Base-by-base conservation (phyloP, 768 basidiomycete species). In the Tylopilus felleus region DNA sequence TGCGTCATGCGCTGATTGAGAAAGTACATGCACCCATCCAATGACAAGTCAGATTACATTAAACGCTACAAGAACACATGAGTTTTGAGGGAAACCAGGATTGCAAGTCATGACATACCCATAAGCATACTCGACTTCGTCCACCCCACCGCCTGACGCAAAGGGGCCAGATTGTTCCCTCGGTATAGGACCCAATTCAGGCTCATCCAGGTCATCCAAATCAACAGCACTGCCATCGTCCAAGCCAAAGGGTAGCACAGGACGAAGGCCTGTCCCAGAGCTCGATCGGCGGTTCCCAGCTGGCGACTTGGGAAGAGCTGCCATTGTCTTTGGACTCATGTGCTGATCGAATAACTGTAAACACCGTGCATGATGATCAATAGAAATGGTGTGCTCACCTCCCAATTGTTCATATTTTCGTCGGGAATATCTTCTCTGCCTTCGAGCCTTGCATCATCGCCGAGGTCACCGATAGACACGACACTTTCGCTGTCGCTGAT, bases 401-500 rank as follows among this genome's bases (percentile, higher is more conserved):
- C 95, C 95, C 95, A 98, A 61, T 94, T 92, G 64, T 95, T 98
- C 59, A 88, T 71, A 63, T 94, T 94, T 72, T 90, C 88, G 66
- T 93, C 86, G 17, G 75, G 74, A 33, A 72, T 71, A 56, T 86
- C 84, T 53, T 85, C 84, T 52, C 81, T 75, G 41, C 78, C 78
- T 60, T 85, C 82, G 54, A 93, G 70, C 48, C 89, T 77, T 52
- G 82, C 74, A 58, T 90, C 91, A 60, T 93, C 86, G 28, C 88
- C 87, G 49, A 98, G 75, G 65, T 98, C 90, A 50, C 90, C 90
- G 53, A 98, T 93, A 19, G 88, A 85, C 17, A 80, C 92, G 21
- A 95, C 90, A 63, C 92, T 97, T 73, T 98, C 97, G 60, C 86
- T 91, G 68, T 98, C 96, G 66, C 91, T 93, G 58, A 97, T 93